Evolutionary conservation across 2,329 filamentous ascomycete genomes (phyloP).

Genomic region (Alternaria longipes): DNA sequence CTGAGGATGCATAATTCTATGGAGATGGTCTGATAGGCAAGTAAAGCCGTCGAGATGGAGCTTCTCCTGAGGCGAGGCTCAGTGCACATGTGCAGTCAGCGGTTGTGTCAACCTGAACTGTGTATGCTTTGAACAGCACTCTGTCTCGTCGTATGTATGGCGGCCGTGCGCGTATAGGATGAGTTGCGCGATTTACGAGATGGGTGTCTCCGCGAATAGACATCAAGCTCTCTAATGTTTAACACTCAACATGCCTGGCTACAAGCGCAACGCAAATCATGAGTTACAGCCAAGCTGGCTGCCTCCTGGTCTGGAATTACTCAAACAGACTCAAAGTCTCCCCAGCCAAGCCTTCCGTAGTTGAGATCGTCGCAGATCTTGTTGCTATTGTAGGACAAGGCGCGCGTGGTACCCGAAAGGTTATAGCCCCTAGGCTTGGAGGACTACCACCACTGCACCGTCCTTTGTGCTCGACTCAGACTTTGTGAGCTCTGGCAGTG

Average conservation of each 20-base stretch:
- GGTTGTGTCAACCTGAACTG: constrained; percentile 52
- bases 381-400: constrained; percentile 12
- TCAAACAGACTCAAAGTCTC: constrained; percentile 8
- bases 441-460: background rate
- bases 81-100: constrained; percentile 48
- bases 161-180: constrained; percentile 50
- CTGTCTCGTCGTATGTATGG: constrained; percentile 50
- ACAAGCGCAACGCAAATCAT: background rate
- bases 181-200: background rate
- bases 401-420: constrained; percentile 12
- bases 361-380: constrained; percentile 5
- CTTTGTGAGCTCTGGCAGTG: constrained; percentile 2
- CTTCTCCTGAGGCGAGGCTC: constrained; percentile 16
- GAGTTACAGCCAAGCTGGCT: constrained; percentile 7
- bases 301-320: background rate
- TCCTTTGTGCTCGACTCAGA: constrained; percentile 1
- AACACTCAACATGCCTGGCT: background rate
- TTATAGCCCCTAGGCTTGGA: background rate
- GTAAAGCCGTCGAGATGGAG: constrained; percentile 15
- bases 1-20: constrained; percentile 11
- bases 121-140: constrained; percentile 48
- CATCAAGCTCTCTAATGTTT: background rate
- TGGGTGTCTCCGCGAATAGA: constrained; percentile 1
- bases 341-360: constrained; percentile 1
- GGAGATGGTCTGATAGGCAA: constrained; percentile 3